phyloP scores from a whole-genome alignment of 495 filamentous ascomycete species.

The Hypoxylon cercidicola region DNA sequence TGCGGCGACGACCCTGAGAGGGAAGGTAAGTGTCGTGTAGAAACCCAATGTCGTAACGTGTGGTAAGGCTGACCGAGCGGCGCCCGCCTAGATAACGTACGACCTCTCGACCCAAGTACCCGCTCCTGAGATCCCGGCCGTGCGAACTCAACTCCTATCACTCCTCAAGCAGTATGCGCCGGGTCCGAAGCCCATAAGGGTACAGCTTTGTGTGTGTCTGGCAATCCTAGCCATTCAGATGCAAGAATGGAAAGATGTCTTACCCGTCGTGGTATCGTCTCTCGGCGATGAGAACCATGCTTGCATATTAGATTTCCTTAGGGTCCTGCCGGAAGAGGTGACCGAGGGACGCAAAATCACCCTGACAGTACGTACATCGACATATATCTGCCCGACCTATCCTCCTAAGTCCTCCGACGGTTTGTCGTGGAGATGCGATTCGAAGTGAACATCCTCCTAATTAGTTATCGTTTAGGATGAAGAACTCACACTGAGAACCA shows the following conservation, averaged over 20 bases:
- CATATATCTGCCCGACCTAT: slow-evolving; percentile 55
- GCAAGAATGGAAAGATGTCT: slow-evolving; percentile 93
- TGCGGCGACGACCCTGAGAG: slow-evolving; percentile 95
- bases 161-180: slow-evolving; percentile 80
- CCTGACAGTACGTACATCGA: slow-evolving; percentile 89
- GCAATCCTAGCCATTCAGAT: slow-evolving; percentile 96
- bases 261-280: slow-evolving; percentile 78
- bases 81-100: slow-evolving; percentile 56
- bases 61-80: slow-evolving; percentile 36
- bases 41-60: neutral
- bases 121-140: slow-evolving; percentile 71
- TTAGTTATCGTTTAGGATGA: slow-evolving; percentile 80
- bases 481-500: slow-evolving; percentile 80
- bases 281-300: slow-evolving; percentile 82
- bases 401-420: slow-evolving; percentile 50
- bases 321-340: slow-evolving; percentile 97
- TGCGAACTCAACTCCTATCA: slow-evolving; percentile 83
- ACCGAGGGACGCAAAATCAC: slow-evolving; percentile 99
- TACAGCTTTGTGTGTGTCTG: slow-evolving; percentile 93
- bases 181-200: slow-evolving; percentile 90
- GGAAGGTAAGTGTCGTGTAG: slow-evolving; percentile 74
- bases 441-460: slow-evolving; percentile 64
- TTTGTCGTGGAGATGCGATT: slow-evolving; percentile 53
- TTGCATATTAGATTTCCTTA: slow-evolving; percentile 93
- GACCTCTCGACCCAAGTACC: slow-evolving; percentile 75